Conservation (phyloP, 768 basidiomycete species). For the Leccinum sublutescens region DNA sequence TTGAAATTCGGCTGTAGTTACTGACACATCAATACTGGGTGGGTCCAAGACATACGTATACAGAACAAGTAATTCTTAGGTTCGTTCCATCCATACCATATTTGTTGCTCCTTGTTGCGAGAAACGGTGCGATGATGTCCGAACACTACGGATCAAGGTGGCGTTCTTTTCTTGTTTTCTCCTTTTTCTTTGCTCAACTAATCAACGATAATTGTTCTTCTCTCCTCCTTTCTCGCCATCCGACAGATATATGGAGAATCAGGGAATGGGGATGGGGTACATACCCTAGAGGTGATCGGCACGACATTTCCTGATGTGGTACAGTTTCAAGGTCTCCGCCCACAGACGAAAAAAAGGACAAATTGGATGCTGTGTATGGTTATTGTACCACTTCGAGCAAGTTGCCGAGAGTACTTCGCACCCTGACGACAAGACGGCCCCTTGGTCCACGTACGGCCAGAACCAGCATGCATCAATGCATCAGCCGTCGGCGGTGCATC, state of each 20-base stretch:
- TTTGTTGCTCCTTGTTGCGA: background rate
- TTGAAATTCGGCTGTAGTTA: background rate
- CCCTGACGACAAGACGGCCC: background rate
- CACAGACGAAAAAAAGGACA: background rate
- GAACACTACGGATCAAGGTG: background rate
- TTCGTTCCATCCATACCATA: background rate
- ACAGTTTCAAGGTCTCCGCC: background rate
- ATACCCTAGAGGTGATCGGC: no score
- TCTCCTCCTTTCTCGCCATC: background rate
- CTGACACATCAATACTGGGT: background rate
- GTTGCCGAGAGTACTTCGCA: background rate
- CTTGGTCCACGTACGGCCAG: background rate
- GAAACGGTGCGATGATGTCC: background rate
- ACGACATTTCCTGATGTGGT: background rate
- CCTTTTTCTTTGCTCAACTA: background rate
- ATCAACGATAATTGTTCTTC: background rate
- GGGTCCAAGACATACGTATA: background rate
- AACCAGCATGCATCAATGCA: background rate
- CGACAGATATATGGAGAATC: background rate
- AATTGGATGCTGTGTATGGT: background rate
- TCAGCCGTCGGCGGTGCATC: background rate
- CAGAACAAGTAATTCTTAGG: background rate
- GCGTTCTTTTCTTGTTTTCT: background rate
- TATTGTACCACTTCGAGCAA: background rate
- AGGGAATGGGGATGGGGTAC: background rate